Conservation (phyloP, 768 basidiomycete species). For the Rhizopogon vesiculosus region DNA sequence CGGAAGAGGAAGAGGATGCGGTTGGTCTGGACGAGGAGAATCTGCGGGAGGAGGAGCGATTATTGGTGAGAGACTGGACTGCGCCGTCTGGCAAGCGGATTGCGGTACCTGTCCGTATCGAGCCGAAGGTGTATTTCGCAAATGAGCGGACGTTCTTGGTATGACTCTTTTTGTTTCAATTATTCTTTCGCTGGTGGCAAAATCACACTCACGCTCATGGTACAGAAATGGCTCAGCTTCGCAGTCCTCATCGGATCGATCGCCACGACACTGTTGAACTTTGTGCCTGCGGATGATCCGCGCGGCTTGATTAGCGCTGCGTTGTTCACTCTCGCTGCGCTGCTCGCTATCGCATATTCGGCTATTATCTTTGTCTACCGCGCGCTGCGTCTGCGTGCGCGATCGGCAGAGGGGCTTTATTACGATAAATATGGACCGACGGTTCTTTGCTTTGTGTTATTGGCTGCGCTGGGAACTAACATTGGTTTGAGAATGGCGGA, state of each 20-base stretch:
- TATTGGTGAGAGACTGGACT: constrained; percentile 62
- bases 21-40: constrained; percentile 33
- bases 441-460: constrained; percentile 62
- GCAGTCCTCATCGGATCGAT: constrained; percentile 86
- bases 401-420: constrained; percentile 76
- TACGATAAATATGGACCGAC: constrained; percentile 90
- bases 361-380: constrained; percentile 79
- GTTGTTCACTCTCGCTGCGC: constrained; percentile 85
- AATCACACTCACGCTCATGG: background rate
- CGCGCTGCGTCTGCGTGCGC: constrained; percentile 59
- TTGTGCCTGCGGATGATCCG: constrained; percentile 65
- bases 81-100: constrained; percentile 89
- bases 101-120: constrained; percentile 90
- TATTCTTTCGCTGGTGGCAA: background rate
- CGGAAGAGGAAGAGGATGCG: constrained; percentile 25
- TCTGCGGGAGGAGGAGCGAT: constrained; percentile 43
- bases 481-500: constrained; percentile 64
- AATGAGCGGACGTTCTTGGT: constrained; percentile 92
- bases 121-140: constrained; percentile 98
- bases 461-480: constrained; percentile 69
- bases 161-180: constrained; percentile 27
- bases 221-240: constrained; percentile 85
- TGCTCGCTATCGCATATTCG: constrained; percentile 85
- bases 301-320: constrained; percentile 82
- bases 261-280: constrained; percentile 87